These are phyloP conservation scores for Symbiodinium natans DNA, from an alignment of 73 alveolate genomes.

Conservation along the genomic window DNA sequence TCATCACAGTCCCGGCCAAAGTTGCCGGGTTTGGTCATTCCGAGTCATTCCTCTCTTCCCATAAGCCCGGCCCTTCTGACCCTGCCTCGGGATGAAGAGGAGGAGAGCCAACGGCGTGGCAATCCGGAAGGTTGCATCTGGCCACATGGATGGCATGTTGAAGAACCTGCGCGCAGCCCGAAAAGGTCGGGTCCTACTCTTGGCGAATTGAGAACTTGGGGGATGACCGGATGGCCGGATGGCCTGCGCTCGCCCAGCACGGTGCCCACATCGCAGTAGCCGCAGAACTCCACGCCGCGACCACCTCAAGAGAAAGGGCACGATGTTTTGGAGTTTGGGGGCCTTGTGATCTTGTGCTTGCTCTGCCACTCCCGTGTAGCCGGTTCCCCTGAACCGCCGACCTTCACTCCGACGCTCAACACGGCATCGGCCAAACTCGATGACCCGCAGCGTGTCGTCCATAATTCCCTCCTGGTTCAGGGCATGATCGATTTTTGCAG, in stretches of 20 bases:
- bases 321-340: too few species aligned
- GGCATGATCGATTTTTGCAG: background rate
- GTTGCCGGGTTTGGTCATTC: too few species aligned
- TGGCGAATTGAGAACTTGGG: too few species aligned
- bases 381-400: too few species aligned
- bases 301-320: too few species aligned
- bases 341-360: too few species aligned
- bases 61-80: too few species aligned
- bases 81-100: slow-evolving; percentile 89
- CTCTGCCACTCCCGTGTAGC: too few species aligned
- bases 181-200: background rate
- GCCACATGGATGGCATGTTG: slow-evolving; percentile 87
- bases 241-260: slow-evolving; percentile 84
- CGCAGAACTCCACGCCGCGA: slow-evolving; percentile 35
- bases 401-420: slow-evolving; percentile 60
- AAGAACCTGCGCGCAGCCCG: slow-evolving; percentile 33
- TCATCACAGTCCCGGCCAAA: too few species aligned
- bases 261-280: slow-evolving; percentile 87
- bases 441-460: slow-evolving; percentile 81
- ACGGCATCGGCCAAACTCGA: slow-evolving; percentile 87
- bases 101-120: slow-evolving; percentile 89
- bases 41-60: too few species aligned
- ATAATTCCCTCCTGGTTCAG: slow-evolving; percentile 49
- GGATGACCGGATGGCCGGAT: too few species aligned
- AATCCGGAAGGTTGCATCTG: slow-evolving; percentile 74